Evolutionary conservation across 768 basidiomycete genomes (phyloP).

Genomic region (Glaciozyma martinii): DNA sequence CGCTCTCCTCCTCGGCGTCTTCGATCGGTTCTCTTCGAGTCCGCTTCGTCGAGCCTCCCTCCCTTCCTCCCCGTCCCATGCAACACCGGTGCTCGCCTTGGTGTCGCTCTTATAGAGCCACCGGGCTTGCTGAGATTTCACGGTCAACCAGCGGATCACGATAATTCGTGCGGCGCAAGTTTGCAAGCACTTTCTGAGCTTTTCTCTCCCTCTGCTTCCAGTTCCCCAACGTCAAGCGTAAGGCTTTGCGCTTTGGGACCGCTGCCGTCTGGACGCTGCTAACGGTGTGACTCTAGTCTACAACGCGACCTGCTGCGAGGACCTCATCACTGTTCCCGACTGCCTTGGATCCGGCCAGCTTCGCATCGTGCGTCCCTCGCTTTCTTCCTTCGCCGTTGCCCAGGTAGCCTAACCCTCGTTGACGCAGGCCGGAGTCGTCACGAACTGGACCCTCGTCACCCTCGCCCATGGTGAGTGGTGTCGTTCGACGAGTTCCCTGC

Average conservation of each 20-base stretch:
- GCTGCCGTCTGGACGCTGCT: no score
- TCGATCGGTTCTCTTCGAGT: not conserved
- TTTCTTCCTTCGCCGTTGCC: constrained; percentile 40
- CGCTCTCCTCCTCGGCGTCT: not conserved
- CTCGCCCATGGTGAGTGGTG: no score
- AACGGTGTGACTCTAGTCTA: constrained; percentile 14
- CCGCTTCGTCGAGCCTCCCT: not conserved
- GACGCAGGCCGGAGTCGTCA: not conserved
- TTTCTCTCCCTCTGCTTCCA: not conserved
- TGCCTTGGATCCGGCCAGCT: constrained; percentile 39
- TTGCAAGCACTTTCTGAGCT: not conserved
- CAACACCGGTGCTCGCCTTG: constrained; percentile 3
- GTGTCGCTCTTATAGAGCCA: not conserved
- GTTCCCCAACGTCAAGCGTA: constrained; percentile 34
- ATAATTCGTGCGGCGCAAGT: constrained; percentile 23
- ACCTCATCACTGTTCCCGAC: constrained; percentile 60
- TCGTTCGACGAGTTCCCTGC: no score
- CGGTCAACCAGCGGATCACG: constrained; percentile 22
- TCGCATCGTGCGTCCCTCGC: constrained; percentile 51
- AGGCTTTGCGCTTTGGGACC: not conserved
- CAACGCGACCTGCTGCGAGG: constrained; percentile 60
- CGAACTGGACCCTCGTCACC: constrained; percentile 27
- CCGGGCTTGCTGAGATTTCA: constrained; percentile 19
- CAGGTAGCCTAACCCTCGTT: not conserved
- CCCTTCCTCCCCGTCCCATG: not conserved